phyloP scores from a whole-genome alignment of 1,284 basidiomycete genomes.

The Sporisorium graminicola region DNA sequence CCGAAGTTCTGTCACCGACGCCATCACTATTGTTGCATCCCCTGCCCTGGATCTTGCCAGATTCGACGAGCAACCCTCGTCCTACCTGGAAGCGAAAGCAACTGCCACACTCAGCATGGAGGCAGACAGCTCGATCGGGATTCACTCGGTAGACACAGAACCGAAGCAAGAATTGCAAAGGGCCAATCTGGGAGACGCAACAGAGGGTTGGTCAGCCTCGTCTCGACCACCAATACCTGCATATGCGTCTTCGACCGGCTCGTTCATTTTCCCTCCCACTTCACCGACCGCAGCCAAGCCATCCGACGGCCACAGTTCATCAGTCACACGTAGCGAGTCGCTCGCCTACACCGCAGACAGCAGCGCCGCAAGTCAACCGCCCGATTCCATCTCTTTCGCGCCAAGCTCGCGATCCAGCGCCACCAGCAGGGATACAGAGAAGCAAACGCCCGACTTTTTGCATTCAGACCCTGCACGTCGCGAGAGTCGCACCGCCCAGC shows the following conservation, averaged over 20 bases:
- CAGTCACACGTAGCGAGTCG: slow-evolving; percentile 23
- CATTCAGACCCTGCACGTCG: slow-evolving; percentile 31
- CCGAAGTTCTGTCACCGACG: slow-evolving; percentile 37
- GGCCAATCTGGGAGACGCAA: background rate
- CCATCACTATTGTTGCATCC: slow-evolving; percentile 30
- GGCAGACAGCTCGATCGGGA: background rate
- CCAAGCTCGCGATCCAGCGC: slow-evolving; percentile 48
- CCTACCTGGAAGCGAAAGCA: slow-evolving; percentile 4
- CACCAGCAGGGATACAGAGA: slow-evolving; percentile 46
- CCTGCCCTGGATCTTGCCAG: slow-evolving; percentile 25
- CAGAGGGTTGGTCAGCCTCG: background rate
- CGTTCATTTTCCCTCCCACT: slow-evolving; percentile 23
- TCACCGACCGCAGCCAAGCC: slow-evolving; percentile 3
- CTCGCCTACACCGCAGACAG: slow-evolving; percentile 41
- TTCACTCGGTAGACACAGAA: background rate
- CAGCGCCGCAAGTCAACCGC: slow-evolving; percentile 38
- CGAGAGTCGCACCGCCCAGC: slow-evolving; percentile 65
- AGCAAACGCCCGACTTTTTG: slow-evolving; percentile 30
- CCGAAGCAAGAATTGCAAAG: background rate
- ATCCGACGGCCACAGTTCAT: background rate
- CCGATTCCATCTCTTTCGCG: slow-evolving; percentile 36
- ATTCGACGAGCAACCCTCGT: slow-evolving; percentile 11
- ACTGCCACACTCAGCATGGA: background rate
- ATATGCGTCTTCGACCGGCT: slow-evolving; percentile 19
- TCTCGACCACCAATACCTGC: slow-evolving; percentile 1